phyloP scores from a whole-genome alignment of 164 flowering plant genomes.

The Vitis cinerea region DNA sequence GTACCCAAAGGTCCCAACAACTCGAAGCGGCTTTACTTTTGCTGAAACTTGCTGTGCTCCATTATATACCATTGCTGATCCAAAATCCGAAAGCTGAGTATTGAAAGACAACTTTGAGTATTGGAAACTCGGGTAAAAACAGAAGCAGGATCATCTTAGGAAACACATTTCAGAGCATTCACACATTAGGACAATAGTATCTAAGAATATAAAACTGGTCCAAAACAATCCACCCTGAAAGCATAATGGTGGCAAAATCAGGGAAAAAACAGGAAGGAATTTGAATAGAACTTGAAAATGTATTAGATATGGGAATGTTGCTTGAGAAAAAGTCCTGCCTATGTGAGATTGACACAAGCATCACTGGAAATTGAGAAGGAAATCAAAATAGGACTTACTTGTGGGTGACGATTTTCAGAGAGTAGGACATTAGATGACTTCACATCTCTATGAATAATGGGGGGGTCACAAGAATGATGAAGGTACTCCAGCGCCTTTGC shows the following conservation, averaged over 20 bases:
- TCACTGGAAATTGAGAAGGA: not conserved
- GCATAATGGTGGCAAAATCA: no score
- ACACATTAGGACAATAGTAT: no score
- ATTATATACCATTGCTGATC: conserved; percentile 29
- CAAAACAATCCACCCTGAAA: no score
- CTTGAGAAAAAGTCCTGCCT: not conserved
- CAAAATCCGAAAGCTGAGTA: conserved; percentile 45
- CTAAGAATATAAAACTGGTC: no score
- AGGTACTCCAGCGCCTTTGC: conserved; percentile 49
- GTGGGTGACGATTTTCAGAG: conserved; percentile 31
- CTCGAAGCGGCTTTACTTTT: conserved; percentile 18
- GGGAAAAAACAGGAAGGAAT: no score
- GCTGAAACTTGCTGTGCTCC: conserved; percentile 19
- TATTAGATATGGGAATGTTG: no score
- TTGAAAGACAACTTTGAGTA: not conserved
- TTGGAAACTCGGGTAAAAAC: not conserved
- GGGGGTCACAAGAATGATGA: conserved; percentile 41
- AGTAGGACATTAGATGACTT: conserved; percentile 50
- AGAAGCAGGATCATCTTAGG: no score
- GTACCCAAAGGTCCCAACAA: conserved; percentile 41
- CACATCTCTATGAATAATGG: conserved; percentile 42
- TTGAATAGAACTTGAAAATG: no score
- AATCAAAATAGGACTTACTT: conserved; percentile 20
- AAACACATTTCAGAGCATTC: no score
- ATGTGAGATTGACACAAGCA: not conserved